A percentile compares a stretch with the other conserved stretches of the same genome.
Evolutionary conservation across 1,284 basidiomycete species (phyloP).

Genomic region (Agaricales sp.): DNA sequence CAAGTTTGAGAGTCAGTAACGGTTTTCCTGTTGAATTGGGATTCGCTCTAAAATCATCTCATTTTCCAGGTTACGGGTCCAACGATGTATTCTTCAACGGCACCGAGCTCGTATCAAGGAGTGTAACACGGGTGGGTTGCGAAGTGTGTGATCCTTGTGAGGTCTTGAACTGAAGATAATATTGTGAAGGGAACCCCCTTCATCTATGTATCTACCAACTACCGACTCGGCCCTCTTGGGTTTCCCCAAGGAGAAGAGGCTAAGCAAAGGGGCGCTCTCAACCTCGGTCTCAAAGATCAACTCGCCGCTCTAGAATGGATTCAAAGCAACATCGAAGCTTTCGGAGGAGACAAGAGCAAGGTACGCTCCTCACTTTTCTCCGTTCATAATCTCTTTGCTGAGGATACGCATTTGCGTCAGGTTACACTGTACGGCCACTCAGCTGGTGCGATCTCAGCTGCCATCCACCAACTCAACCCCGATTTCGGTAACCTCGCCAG

Average conservation of each 20-base stretch:
- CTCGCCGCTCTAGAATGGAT: slow-evolving; percentile 26
- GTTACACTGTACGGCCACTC: slow-evolving; percentile 26
- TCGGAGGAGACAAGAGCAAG: slow-evolving; percentile 26
- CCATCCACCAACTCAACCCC: slow-evolving; percentile 1
- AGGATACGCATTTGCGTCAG: slow-evolving; percentile 12
- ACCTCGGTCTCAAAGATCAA: slow-evolving; percentile 27
- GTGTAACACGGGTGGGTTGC: slow-evolving; percentile 15
- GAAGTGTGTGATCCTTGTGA: not conserved
- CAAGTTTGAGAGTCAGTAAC: not conserved
- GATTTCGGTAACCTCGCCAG: not conserved
- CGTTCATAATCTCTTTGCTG: not conserved
- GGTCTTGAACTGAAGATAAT: not conserved
- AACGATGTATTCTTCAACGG: not conserved
- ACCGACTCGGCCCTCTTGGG: slow-evolving; percentile 1
- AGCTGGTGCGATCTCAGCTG: slow-evolving; percentile 19
- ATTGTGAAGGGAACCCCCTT: not conserved
- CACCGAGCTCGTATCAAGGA: slow-evolving; percentile 13
- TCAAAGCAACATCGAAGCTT: slow-evolving; percentile 23
- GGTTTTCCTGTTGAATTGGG: not conserved
- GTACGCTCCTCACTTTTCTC: not conserved
- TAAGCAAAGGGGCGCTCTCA: slow-evolving; percentile 17
- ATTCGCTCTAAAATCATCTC: not conserved
- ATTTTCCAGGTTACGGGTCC: not conserved
- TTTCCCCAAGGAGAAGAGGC: slow-evolving; percentile 22
- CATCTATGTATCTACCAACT: slow-evolving; percentile 1